Conservation (phyloP, 768 basidiomycete genomes). For the Russula ochroleuca region DNA sequence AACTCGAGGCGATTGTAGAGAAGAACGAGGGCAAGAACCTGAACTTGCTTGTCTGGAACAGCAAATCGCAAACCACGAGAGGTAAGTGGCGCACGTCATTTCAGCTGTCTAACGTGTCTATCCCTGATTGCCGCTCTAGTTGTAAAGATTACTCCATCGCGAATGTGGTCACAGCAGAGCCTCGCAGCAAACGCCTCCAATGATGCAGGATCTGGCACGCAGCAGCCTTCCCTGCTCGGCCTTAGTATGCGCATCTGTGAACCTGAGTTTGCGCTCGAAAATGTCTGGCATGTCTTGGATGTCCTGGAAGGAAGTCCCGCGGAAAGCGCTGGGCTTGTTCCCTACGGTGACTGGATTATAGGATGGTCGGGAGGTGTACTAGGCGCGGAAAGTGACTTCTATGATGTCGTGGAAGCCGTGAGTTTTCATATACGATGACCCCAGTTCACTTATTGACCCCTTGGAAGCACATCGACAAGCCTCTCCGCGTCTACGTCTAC, state of each 20-base stretch:
- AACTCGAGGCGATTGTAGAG: constrained; percentile 79
- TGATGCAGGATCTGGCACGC: constrained; percentile 43
- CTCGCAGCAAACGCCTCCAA: constrained; percentile 38
- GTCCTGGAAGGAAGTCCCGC: constrained; percentile 95
- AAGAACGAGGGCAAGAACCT: constrained; percentile 66
- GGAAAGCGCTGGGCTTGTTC: constrained; percentile 93
- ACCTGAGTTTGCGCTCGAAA: constrained; percentile 82
- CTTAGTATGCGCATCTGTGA: constrained; percentile 91
- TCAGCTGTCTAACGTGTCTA: background rate
- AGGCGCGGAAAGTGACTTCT: constrained; percentile 91
- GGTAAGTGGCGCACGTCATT: constrained; percentile 40
- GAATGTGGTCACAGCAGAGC: constrained; percentile 66
- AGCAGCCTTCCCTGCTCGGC: constrained; percentile 91
- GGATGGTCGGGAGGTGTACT: constrained; percentile 96
- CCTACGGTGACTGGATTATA: constrained; percentile 74
- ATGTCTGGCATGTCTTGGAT: constrained; percentile 98
- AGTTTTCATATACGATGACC: constrained; percentile 33
- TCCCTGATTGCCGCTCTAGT: constrained; percentile 43
- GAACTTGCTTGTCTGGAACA: constrained; percentile 78
- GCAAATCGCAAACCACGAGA: constrained; percentile 67
- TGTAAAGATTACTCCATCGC: constrained; percentile 79
- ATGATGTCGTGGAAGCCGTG: constrained; percentile 90
- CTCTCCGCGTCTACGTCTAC: constrained; percentile 91
- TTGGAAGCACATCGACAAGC: constrained; percentile 84
- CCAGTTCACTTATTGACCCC: background rate